A percentile compares a stretch with the other conserved stretches of the same genome.
Evolutionary conservation across 2,329 filamentous ascomycete species (phyloP).

Genomic region (Nemania sp.): DNA sequence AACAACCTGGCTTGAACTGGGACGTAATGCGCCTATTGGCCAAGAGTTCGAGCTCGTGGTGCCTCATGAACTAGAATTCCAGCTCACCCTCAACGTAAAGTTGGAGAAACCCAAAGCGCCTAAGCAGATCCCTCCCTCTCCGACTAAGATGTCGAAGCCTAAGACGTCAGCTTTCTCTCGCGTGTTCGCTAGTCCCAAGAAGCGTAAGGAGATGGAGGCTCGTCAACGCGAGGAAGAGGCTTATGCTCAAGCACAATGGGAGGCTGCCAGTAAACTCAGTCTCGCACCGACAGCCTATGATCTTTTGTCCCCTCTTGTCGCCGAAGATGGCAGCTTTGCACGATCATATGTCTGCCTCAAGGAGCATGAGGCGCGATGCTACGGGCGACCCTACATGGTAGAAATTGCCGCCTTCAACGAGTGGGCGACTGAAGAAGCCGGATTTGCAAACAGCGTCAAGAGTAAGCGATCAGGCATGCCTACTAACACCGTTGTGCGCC

Average conservation of each 20-base stretch:
- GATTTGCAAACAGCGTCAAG: conserved; percentile 83
- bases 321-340: conserved; percentile 90
- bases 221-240: conserved; percentile 81
- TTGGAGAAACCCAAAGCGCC: conserved; percentile 74
- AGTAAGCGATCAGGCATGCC: conserved; percentile 72
- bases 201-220: conserved; percentile 91
- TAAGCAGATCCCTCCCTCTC: conserved; percentile 55
- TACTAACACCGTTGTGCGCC: conserved; percentile 69
- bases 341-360: conserved; percentile 92
- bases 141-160: conserved; percentile 65
- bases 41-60: conserved; percentile 99
- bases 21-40: conserved; percentile 88
- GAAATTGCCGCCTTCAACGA: conserved; percentile 98
- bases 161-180: conserved; percentile 91
- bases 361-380: conserved; percentile 87
- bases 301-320: conserved; percentile 81
- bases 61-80: conserved; percentile 97
- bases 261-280: conserved; percentile 64
- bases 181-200: conserved; percentile 92
- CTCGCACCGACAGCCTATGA: conserved; percentile 79
- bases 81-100: conserved; percentile 95
- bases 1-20: conserved; percentile 91
- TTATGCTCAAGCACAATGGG: conserved; percentile 63
- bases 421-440: conserved; percentile 88
- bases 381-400: conserved; percentile 82